phyloP scores from a whole-genome alignment of 1,284 basidiomycete genomes.

The Coniferiporia sulphurascens region DNA sequence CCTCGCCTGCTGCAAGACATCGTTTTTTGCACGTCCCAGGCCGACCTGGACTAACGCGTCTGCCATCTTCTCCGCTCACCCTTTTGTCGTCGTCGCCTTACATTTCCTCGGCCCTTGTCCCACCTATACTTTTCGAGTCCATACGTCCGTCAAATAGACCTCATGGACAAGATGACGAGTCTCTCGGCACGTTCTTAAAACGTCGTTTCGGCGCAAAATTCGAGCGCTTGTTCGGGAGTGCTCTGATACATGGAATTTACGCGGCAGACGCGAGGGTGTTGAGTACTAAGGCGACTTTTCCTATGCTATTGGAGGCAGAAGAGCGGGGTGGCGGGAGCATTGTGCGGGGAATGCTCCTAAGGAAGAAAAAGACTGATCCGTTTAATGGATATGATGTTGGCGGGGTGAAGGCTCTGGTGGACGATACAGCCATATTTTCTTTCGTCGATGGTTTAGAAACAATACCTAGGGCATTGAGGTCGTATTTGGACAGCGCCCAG shows the following conservation, averaged over 20 bases:
- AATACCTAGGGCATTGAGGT: slow-evolving; percentile 56
- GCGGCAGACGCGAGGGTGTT: slow-evolving; percentile 77
- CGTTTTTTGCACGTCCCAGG: slow-evolving; percentile 69
- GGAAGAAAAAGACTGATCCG: slow-evolving; percentile 24
- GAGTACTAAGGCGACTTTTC: slow-evolving; percentile 77
- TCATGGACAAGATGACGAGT: slow-evolving; percentile 58
- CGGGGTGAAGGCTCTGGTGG: slow-evolving; percentile 48
- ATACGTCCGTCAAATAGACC: slow-evolving; percentile 43
- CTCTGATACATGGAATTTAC: slow-evolving; percentile 91
- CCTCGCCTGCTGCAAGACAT: slow-evolving; percentile 66
- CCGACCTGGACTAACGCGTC: slow-evolving; percentile 39
- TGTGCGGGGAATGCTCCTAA: slow-evolving; percentile 51
- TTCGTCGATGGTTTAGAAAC: slow-evolving; percentile 76
- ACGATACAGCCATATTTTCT: slow-evolving; percentile 69
- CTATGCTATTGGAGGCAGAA: slow-evolving; percentile 67
- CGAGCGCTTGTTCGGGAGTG: slow-evolving; percentile 74
- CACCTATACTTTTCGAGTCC: slow-evolving; percentile 54
- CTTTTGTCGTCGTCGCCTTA: slow-evolving; percentile 37
- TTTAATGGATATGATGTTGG: slow-evolving; percentile 47
- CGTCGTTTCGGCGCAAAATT: slow-evolving; percentile 73
- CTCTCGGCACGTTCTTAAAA: slow-evolving; percentile 73
- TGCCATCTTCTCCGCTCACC: slow-evolving; percentile 42
- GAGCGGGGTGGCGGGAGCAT: slow-evolving; percentile 64
- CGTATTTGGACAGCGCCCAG: slow-evolving; percentile 37
- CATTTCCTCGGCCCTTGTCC: slow-evolving; percentile 48